Evolutionary conservation across 768 basidiomycete species (phyloP).

Genomic region (Mycena polygramma): DNA sequence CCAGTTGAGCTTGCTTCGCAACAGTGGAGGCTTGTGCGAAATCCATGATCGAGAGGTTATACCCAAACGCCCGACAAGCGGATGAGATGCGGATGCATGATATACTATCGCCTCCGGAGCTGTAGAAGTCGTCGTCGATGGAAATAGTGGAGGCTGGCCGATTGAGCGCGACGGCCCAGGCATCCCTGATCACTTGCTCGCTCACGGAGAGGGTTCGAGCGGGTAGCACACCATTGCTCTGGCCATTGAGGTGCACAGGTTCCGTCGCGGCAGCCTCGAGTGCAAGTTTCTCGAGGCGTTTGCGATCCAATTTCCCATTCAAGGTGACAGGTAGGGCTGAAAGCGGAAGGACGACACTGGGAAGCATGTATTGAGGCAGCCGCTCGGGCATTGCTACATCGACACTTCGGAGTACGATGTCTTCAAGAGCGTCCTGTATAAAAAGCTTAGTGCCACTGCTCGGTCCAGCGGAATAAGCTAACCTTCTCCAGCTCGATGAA

Average conservation of each 20-base stretch:
- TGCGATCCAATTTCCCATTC: slow-evolving; percentile 20
- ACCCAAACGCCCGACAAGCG: slow-evolving; percentile 9
- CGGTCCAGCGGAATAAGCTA: neutral
- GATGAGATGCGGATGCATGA: slow-evolving; percentile 16
- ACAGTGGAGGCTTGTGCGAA: neutral
- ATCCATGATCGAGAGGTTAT: slow-evolving; percentile 12
- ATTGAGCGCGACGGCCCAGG: slow-evolving; percentile 6
- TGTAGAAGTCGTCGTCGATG: slow-evolving; percentile 6
- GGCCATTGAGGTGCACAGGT: neutral
- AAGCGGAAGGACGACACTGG: neutral
- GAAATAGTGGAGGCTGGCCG: slow-evolving; percentile 3
- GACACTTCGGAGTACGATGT: slow-evolving; percentile 1
- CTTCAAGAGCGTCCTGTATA: slow-evolving; percentile 6
- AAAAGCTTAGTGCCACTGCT: neutral
- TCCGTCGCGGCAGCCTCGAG: neutral
- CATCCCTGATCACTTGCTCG: neutral
- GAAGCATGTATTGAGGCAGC: slow-evolving; percentile 17
- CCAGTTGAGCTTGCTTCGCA: slow-evolving; percentile 6
- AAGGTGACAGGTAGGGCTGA: slow-evolving; percentile 4
- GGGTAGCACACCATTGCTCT: neutral
- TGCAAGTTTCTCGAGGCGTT: slow-evolving; percentile 2
- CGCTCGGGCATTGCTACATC: neutral
- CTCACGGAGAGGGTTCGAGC: neutral
- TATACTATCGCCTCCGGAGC: slow-evolving; percentile 13
- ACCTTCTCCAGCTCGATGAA: slow-evolving; percentile 15